phyloP scores from a whole-genome alignment of 2,329 filamentous ascomycete genomes.

The Exophiala aquamarina region DNA sequence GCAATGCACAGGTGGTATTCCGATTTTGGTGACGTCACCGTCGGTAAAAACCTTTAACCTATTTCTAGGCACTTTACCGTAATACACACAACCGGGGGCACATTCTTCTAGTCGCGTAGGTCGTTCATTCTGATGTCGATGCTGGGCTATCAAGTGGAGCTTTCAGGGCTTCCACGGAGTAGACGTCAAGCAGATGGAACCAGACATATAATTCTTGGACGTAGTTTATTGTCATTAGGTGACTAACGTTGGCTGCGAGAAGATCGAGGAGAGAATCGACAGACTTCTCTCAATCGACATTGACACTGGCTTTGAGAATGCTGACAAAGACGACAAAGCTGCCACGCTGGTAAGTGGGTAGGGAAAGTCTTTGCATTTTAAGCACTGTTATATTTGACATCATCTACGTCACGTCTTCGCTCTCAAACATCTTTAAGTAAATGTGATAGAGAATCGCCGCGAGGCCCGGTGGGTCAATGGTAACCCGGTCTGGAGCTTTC shows the following conservation, averaged over 20 bases:
- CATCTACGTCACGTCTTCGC: conserved; percentile 35
- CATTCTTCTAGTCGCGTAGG: too few species aligned
- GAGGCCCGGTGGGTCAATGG: too few species aligned
- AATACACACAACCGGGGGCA: too few species aligned
- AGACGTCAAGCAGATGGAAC: conserved; percentile 28
- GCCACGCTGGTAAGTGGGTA: conserved; percentile 29
- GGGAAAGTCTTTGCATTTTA: conserved; percentile 5
- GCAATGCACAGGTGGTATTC: too few species aligned
- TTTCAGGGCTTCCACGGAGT: too few species aligned
- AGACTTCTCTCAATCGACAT: conserved; percentile 20
- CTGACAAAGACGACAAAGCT: conserved; percentile 30
- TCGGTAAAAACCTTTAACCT: too few species aligned
- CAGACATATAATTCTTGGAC: conserved; percentile 32
- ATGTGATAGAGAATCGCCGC: too few species aligned
- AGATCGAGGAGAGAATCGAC: conserved; percentile 12
- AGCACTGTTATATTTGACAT: conserved; percentile 7
- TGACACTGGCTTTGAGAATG: conserved; percentile 26
- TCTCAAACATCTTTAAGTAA: conserved; percentile 48
- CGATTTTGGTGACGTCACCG: too few species aligned
- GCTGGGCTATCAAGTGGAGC: too few species aligned
- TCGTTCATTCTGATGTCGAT: too few species aligned
- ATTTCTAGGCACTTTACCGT: too few species aligned
- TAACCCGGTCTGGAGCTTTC: too few species aligned
- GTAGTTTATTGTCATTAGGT: conserved; percentile 26
- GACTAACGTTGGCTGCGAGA: conserved; percentile 20